Conservation (phyloP, 2,329 filamentous ascomycete species). For the Exophiala oligosperma region DNA sequence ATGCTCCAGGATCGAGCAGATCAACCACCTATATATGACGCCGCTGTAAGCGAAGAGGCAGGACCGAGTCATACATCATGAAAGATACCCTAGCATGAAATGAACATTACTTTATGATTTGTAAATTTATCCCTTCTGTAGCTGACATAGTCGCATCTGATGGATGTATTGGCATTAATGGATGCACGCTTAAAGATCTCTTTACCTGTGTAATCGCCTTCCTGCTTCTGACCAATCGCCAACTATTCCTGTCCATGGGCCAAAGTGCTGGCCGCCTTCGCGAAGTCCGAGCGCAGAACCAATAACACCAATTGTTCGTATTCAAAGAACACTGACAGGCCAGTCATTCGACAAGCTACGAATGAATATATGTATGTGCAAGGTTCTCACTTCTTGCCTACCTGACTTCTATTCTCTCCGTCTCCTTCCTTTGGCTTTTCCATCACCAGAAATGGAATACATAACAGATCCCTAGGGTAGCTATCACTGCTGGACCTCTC, state of each 20-base stretch:
- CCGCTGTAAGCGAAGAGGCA: conserved; percentile 57
- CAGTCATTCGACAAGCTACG: no score
- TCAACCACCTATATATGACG: conserved; percentile 76
- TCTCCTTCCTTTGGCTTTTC: no score
- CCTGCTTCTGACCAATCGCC: neutral
- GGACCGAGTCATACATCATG: conserved; percentile 27
- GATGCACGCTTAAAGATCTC: neutral
- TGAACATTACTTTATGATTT: conserved; percentile 16
- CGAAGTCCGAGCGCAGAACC: neutral
- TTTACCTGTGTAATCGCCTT: neutral
- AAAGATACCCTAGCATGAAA: conserved; percentile 26
- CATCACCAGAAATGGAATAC: no score
- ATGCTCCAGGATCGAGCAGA: conserved; percentile 49
- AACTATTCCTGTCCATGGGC: neutral
- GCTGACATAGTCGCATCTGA: no score
- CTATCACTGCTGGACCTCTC: no score
- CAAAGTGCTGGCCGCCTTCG: neutral
- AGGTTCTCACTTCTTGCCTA: no score
- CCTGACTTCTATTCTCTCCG: no score
- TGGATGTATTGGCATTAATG: neutral
- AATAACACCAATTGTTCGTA: neutral
- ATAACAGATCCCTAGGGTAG: no score
- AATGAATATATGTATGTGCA: no score
- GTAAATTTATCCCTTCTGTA: neutral
- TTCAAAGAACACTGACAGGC: no score